phyloP scores from a whole-genome alignment of 202 grass and related monocot genomes.

The Eragrostis tef region DNA sequence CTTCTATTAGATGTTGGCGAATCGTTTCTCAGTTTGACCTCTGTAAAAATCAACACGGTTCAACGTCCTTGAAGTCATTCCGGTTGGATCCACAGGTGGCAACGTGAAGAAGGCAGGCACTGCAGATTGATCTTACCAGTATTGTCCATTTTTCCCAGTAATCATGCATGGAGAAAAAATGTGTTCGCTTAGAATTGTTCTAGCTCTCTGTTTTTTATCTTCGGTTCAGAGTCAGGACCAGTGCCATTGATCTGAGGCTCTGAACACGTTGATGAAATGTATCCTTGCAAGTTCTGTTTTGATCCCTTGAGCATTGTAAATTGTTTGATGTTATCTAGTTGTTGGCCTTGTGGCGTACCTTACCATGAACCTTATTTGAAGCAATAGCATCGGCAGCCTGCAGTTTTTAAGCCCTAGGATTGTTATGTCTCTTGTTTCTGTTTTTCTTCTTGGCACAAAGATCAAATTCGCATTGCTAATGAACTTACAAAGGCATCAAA shows the following conservation, averaged over 20 bases:
- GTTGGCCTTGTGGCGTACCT: constrained; percentile 18
- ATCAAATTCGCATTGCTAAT: neutral
- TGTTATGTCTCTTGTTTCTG: neutral
- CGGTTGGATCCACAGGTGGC: constrained; percentile 54
- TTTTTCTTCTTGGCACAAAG: neutral
- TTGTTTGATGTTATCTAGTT: constrained; percentile 22
- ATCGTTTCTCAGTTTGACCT: constrained; percentile 35
- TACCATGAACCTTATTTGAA: constrained; percentile 27
- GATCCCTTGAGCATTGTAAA: neutral
- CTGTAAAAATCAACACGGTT: constrained; percentile 65
- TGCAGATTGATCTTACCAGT: too few relatives aligned
- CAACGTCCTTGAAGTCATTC: constrained; percentile 61
- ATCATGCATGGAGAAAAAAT: constrained; percentile 23
- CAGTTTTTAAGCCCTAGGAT: neutral
- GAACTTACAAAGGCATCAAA: neutral
- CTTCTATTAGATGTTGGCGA: neutral
- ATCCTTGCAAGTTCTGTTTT: constrained; percentile 45
- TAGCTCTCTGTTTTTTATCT: constrained; percentile 17
- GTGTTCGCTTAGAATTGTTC: neutral
- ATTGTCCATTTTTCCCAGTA: too few relatives aligned
- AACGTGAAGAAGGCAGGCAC: constrained; percentile 39
- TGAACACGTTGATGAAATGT: constrained; percentile 11
- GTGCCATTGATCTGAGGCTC: neutral
- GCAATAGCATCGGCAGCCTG: constrained; percentile 33
- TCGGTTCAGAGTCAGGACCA: neutral